These are phyloP conservation scores for Naegleria gruberi DNA, from an alignment of 208 protist species.

Conservation along the genomic window DNA sequence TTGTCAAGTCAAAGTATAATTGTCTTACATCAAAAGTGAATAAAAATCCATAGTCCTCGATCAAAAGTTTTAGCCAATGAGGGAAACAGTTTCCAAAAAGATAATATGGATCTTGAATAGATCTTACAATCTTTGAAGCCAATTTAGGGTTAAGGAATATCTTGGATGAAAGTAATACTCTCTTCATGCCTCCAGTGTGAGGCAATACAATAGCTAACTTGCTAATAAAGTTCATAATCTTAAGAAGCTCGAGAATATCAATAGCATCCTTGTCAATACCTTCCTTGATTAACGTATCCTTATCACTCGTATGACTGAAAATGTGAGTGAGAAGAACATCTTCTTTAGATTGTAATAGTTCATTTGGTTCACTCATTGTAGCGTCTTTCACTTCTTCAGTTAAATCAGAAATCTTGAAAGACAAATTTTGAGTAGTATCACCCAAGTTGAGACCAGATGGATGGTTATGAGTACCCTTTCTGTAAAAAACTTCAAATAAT, in stretches of 20 bases:
- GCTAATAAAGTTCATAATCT: background rate
- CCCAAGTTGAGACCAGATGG: background rate
- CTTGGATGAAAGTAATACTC: background rate
- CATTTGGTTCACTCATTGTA: background rate
- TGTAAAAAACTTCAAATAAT: background rate
- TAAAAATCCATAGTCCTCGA: background rate
- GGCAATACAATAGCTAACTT: background rate
- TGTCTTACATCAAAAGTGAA: background rate
- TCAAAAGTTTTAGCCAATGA: background rate
- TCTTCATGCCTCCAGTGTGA: background rate
- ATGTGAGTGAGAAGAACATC: background rate
- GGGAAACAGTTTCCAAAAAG: conserved; percentile 2
- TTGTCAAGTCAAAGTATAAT: conserved; percentile 1
- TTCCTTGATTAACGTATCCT: background rate
- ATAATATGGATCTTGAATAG: background rate
- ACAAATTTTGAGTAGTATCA: background rate
- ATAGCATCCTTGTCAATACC: background rate
- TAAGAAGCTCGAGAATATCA: background rate
- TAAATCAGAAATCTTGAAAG: background rate
- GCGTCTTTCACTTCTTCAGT: background rate
- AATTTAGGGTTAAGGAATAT: background rate
- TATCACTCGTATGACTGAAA: background rate
- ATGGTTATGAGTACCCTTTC: background rate
- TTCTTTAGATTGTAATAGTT: background rate
- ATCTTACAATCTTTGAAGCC: background rate